Percentiles rank a stretch among this genome's conserved stretches.
Evolutionary conservation across 176 grass and related monocot genomes (phyloP).

Genomic region (Metroxylon sagu): DNA sequence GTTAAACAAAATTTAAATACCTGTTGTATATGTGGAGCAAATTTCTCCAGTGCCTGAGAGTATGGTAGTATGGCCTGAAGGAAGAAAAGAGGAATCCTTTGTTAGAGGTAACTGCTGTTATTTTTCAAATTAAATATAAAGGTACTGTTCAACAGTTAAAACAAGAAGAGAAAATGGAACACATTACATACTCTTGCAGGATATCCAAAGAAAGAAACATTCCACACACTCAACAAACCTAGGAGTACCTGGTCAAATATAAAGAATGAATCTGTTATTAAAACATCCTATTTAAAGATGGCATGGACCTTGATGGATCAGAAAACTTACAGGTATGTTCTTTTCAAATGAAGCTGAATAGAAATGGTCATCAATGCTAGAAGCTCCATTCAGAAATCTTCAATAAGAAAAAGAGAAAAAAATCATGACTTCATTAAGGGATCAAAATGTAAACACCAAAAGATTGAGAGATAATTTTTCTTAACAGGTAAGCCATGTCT

Average conservation of each 20-base stretch:
- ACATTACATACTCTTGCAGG: conserved; percentile 62
- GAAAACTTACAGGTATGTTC: conserved; percentile 77
- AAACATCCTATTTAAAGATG: conserved; percentile 1
- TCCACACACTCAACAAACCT: conserved; percentile 97
- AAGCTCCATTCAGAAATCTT: conserved; percentile 97
- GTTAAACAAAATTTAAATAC: conserved; percentile 36
- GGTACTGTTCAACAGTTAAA: conserved; percentile 7
- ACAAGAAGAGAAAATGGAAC: not conserved
- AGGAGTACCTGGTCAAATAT: conserved; percentile 66
- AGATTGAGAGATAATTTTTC: too few relatives aligned
- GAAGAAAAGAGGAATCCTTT: not conserved
- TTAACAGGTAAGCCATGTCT: too few relatives aligned
- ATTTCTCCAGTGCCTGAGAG: conserved; percentile 90
- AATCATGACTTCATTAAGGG: conserved; percentile 5
- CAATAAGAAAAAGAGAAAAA: conserved; percentile 22
- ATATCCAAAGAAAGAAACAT: conserved; percentile 94
- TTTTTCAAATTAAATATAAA: not conserved
- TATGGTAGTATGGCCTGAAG: conserved; percentile 89
- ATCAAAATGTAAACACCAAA: too few relatives aligned
- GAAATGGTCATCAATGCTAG: conserved; percentile 79
- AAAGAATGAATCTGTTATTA: conserved; percentile 11
- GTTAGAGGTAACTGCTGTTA: too few relatives aligned
- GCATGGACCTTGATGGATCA: too few relatives aligned
- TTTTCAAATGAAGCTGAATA: conserved; percentile 67
- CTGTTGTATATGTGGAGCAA: conserved; percentile 98